A percentile compares a stretch with the other conserved stretches of the same genome.
Evolutionary conservation across 2,329 filamentous ascomycete species (phyloP).

Genomic region (Talaromyces sp.): DNA sequence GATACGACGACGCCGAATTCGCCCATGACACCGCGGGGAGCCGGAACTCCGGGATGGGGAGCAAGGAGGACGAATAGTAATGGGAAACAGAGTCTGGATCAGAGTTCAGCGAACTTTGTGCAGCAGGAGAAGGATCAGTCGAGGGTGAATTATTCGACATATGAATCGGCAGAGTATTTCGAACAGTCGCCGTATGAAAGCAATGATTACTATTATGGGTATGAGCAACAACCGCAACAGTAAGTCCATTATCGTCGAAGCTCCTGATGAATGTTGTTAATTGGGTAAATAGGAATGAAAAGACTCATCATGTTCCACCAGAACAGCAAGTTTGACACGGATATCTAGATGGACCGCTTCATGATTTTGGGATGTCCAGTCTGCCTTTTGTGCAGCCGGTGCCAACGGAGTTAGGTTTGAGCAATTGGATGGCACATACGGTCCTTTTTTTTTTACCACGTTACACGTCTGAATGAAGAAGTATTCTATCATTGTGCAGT

Average conservation of each 20-base stretch:
- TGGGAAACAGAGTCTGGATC: constrained; percentile 2
- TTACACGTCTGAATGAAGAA: neutral
- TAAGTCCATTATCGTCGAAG: neutral
- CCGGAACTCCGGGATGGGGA: neutral
- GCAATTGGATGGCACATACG: neutral
- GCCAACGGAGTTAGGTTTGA: neutral
- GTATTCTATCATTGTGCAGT: neutral
- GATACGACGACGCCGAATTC: neutral
- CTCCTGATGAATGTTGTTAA: neutral
- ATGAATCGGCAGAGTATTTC: constrained; percentile 11
- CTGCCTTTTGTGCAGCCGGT: neutral
- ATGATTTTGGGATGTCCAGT: neutral
- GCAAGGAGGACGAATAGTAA: neutral
- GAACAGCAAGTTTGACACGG: neutral
- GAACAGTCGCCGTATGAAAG: constrained; percentile 15
- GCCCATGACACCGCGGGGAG: neutral
- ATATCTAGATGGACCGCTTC: neutral
- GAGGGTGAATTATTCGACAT: constrained; percentile 13
- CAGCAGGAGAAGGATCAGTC: constrained; percentile 3
- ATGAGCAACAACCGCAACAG: constrained; percentile 11
- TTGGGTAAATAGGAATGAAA: neutral
- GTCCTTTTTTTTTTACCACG: too few species aligned
- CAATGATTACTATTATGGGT: constrained; percentile 10
- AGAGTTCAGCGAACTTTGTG: neutral
- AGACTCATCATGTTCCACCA: neutral